These are phyloP conservation scores for Manihot esculenta DNA, from an alignment of 441 rosid genomes.

Conservation along the genomic window DNA sequence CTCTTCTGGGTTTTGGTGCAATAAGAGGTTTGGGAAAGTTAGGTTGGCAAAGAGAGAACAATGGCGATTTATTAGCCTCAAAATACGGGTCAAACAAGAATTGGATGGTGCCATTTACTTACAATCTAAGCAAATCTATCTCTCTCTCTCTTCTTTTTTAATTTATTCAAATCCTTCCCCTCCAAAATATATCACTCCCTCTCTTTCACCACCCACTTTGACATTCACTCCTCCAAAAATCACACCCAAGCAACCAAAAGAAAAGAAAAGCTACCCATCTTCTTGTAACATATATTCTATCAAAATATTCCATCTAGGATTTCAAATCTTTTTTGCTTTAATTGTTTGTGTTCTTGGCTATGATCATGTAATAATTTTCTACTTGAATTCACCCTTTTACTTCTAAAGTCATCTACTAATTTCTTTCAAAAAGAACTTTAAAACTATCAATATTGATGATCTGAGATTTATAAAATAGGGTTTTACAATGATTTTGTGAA, in stretches of 20 bases:
- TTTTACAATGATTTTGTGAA: no score
- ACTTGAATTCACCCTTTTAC: no score
- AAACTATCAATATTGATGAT: no score
- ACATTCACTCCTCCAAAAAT: slow-evolving; percentile 26
- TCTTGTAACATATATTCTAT: neutral
- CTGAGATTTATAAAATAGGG: no score
- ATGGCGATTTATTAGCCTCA: slow-evolving; percentile 54
- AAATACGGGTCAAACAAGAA: slow-evolving; percentile 86
- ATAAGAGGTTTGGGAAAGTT: slow-evolving; percentile 18
- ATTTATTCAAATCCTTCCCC: neutral
- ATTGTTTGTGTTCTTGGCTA: no score
- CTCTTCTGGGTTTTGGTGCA: slow-evolving; percentile 25
- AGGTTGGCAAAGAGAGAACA: slow-evolving; percentile 50
- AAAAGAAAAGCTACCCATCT: neutral
- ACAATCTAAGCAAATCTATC: slow-evolving; percentile 40
- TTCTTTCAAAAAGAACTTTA: no score
- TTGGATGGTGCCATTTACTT: slow-evolving; percentile 29
- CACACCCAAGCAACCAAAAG: slow-evolving; percentile 12
- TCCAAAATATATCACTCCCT: slow-evolving; percentile 5
- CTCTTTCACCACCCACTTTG: slow-evolving; percentile 54
- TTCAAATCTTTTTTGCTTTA: neutral
- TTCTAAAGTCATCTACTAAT: no score
- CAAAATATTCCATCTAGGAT: neutral
- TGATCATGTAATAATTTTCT: no score
- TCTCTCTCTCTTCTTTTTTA: no score